Percentiles rank a stretch among this genome's conserved stretches.
Conservation (phyloP, 129 eudicot genomes). For the Flaveria bidentis region DNA sequence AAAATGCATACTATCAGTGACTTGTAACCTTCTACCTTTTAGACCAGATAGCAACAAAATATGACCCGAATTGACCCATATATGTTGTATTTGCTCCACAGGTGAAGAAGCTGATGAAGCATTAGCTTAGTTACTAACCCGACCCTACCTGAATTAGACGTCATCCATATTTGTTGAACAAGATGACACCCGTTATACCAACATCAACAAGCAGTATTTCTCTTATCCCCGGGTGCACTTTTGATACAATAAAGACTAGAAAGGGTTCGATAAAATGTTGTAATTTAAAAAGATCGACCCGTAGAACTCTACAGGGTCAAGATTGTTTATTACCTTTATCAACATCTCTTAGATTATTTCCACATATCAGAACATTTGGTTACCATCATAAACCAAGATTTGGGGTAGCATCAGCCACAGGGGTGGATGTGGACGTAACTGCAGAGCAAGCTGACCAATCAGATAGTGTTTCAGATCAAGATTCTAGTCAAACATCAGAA, state of each 20-base stretch:
- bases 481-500: conserved; percentile 38
- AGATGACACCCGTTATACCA: conserved; percentile 73
- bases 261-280: conserved; percentile 48
- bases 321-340: conserved; percentile 56
- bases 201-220: conserved; percentile 52
- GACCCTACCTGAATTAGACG: conserved; percentile 13
- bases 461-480: conserved; percentile 44
- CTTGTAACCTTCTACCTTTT: not conserved
- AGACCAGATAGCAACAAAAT: not conserved
- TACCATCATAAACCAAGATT: conserved; percentile 42
- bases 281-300: conserved; percentile 37
- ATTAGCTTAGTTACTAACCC: conserved; percentile 23
- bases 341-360: conserved; percentile 63
- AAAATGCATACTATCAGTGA: not conserved
- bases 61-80: conserved; percentile 11
- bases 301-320: conserved; percentile 50
- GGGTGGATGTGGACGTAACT: conserved; percentile 64
- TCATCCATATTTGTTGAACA: conserved; percentile 32
- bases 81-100: conserved; percentile 28
- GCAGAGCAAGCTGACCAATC: conserved; percentile 62
- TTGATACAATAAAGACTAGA: conserved; percentile 42
- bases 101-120: conserved; percentile 47
- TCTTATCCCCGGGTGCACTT: conserved; percentile 46
- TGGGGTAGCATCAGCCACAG: conserved; percentile 51
- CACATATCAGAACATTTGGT: conserved; percentile 46